These are phyloP conservation scores for Debaryomyces fabryi DNA, from an alignment of 1,139 yeast genomes.

Conservation along the genomic window DNA sequence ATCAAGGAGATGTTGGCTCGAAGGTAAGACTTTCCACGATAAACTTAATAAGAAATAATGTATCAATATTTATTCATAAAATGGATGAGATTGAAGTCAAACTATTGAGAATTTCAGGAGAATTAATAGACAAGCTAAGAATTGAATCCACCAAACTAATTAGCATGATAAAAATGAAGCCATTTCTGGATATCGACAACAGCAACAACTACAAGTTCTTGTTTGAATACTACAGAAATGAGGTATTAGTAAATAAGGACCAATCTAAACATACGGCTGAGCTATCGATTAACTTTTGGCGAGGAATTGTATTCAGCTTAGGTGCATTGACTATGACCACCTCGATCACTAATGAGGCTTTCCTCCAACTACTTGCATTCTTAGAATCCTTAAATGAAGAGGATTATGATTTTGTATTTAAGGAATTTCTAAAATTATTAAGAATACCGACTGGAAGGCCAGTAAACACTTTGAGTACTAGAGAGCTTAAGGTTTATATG, in stretches of 20 bases:
- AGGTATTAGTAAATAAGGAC: slow-evolving; percentile 8
- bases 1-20: slow-evolving; percentile 81
- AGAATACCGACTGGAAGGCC: slow-evolving; percentile 17
- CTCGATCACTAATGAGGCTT: slow-evolving; percentile 46
- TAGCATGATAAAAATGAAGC: slow-evolving; percentile 6
- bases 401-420: slow-evolving; percentile 10
- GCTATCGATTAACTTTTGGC: slow-evolving; percentile 48
- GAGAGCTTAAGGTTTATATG: slow-evolving; percentile 25
- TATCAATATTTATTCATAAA: slow-evolving; percentile 16
- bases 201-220: slow-evolving; percentile 5
- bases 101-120: slow-evolving; percentile 56
- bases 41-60: slow-evolving; percentile 35
- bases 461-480: slow-evolving; percentile 8
- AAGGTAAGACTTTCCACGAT: slow-evolving; percentile 61
- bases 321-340: slow-evolving; percentile 65
- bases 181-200: not conserved
- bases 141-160: slow-evolving; percentile 29
- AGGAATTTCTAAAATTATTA: slow-evolving; percentile 19
- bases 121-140: slow-evolving; percentile 38
- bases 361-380: slow-evolving; percentile 44
- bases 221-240: slow-evolving; percentile 8
- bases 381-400: slow-evolving; percentile 21
- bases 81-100: slow-evolving; percentile 23
- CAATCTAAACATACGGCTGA: not conserved
- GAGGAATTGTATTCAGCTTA: slow-evolving; percentile 56